A percentile compares a stretch with the other conserved stretches of the same genome.
Evolutionary conservation across 352 stramenopile species (phyloP).

Genomic region (Phytopythium helicoides): DNA sequence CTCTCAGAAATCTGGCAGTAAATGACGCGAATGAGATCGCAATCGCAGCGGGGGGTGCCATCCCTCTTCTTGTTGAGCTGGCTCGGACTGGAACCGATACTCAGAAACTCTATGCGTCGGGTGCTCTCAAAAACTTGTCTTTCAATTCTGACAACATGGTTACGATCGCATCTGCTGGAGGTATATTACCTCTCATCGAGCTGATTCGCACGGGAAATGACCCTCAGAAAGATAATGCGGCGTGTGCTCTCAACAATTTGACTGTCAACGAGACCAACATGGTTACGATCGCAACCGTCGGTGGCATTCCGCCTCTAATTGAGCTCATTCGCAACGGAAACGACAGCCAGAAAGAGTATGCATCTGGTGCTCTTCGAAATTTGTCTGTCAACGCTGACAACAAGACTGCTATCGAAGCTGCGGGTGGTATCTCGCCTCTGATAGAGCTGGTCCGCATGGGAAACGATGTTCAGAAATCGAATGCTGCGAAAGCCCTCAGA

Average conservation of each 20-base stretch:
- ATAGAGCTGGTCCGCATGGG: conserved; percentile 7
- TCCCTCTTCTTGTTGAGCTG: conserved; percentile 10
- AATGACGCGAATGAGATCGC: conserved; percentile 1
- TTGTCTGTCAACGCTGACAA: conserved; percentile 10
- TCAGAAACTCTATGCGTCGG: conserved; percentile 4
- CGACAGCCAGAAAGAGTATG: conserved; percentile 16
- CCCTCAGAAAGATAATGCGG: neutral
- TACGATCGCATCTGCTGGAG: too few relatives aligned
- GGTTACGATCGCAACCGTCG: conserved; percentile 11
- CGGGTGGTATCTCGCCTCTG: conserved; percentile 14
- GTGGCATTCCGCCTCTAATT: conserved; percentile 12
- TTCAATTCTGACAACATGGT: too few relatives aligned
- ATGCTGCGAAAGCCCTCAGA: conserved; percentile 12
- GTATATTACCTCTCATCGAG: neutral
- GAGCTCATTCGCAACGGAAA: conserved; percentile 13
- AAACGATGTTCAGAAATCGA: conserved; percentile 16
- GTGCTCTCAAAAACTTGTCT: too few relatives aligned
- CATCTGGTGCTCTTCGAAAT: conserved; percentile 12
- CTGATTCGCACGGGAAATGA: neutral
- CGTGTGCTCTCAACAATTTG: neutral
- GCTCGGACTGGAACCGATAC: conserved; percentile 8
- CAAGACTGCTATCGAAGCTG: conserved; percentile 11
- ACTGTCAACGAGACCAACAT: neutral
- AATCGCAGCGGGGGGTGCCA: conserved; percentile 12
- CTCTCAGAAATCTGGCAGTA: too few relatives aligned